Evolutionary conservation across 116 monocot species (phyloP), one percentile per base, ranked within the genome.

Genomic region (Cymodocea nodosa): DNA sequence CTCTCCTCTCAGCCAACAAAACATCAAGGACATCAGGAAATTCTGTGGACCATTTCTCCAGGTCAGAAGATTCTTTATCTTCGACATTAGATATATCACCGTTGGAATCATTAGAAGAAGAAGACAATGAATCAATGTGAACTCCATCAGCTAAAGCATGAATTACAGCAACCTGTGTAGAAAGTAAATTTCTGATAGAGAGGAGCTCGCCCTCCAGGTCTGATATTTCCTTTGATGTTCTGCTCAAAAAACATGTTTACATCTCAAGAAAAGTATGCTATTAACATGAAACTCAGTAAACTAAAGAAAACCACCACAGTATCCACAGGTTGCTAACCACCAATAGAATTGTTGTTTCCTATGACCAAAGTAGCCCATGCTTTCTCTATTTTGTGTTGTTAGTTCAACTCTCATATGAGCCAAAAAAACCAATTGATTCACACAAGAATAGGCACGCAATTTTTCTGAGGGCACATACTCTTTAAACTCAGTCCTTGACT

Each of bases 211-310:
- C 86, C 78, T 99, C 98, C 52, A 99, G 73, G 76, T 92, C 89
- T 59, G 98, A 99, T 79, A 99, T 92, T 73, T 99, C 98, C 67
- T 87, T 89, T 53, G 98, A 92, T 73, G 98, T 92, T 73, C 98
- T 92, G 81, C 63, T 36, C 17, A 62, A 62, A 17, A 1, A 39
- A 39, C 19, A 37, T 20, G 12, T 18, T 56, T 23, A 56, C 19
- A 56, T 56, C 23, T 56, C 12, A 16, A 44, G 12, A 44, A 44
- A 44, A 44, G 7, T 7, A 8, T 44, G 22, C 22, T 56, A 56
- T 56, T 56, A 23, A 22, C 10, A 56, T 56, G 56, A 23, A 56
- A 10, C 9, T 2, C 9, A 23, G 22, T 0, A 56, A 56, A 20
- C 18, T 20, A n/a, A n/a, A 19, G 22, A 20, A 10, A 56, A 56